These are phyloP conservation scores for Boletus huronensis DNA, from an alignment of 768 basidiomycete genomes.

Conservation along the genomic window DNA sequence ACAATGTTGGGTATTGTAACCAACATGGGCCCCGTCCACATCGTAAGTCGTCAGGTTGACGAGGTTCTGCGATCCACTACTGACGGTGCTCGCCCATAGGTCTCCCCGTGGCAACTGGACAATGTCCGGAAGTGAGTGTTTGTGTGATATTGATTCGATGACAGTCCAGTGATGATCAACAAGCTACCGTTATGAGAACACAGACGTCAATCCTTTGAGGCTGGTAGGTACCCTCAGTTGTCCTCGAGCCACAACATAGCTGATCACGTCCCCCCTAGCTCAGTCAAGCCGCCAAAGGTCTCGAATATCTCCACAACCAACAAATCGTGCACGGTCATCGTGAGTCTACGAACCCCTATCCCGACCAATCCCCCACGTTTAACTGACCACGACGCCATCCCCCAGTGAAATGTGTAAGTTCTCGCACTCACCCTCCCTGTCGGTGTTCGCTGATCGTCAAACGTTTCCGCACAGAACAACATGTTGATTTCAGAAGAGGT, in stretches of 20 bases:
- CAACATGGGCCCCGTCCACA: slow-evolving; percentile 50
- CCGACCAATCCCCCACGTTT: neutral
- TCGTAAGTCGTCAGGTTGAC: slow-evolving; percentile 29
- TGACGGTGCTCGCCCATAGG: slow-evolving; percentile 32
- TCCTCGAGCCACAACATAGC: neutral
- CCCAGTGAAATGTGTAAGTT: slow-evolving; percentile 61
- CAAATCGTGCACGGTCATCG: slow-evolving; percentile 59
- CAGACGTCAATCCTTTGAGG: slow-evolving; percentile 37
- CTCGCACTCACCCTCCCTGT: neutral
- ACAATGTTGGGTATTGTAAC: slow-evolving; percentile 57
- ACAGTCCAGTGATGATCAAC: neutral
- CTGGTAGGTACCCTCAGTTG: slow-evolving; percentile 33
- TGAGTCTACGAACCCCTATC: slow-evolving; percentile 31
- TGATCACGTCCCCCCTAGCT: slow-evolving; percentile 34
- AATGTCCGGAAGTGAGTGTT: slow-evolving; percentile 48
- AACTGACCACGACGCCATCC: slow-evolving; percentile 1
- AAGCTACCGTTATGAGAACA: slow-evolving; percentile 44
- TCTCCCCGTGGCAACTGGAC: slow-evolving; percentile 61
- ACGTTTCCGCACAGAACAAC: slow-evolving; percentile 42
- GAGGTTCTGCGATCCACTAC: neutral
- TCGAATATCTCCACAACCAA: slow-evolving; percentile 52
- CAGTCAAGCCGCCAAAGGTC: slow-evolving; percentile 50
- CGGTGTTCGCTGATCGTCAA: neutral
- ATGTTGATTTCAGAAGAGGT: slow-evolving; percentile 54
- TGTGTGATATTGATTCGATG: neutral